phyloP scores from a whole-genome alignment of 768 basidiomycete genomes.

The Boletus pseudopeckii region DNA sequence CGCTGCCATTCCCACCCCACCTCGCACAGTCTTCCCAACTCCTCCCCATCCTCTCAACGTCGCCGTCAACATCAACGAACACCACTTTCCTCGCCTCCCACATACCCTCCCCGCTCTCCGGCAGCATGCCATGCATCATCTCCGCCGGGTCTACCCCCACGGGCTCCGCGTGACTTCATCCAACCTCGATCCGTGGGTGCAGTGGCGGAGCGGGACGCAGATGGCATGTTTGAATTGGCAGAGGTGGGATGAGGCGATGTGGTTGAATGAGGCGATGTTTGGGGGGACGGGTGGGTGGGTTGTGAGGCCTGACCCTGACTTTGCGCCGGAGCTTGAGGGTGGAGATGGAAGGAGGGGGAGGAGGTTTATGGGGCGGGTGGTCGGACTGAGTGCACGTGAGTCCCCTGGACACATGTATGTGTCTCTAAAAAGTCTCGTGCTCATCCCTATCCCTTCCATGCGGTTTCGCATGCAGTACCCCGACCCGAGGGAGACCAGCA shows the following conservation, averaged over 20 bases:
- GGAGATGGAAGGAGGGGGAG: neutral
- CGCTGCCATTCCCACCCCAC: too few species aligned
- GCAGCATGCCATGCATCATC: conserved; percentile 39
- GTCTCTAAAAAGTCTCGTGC: neutral
- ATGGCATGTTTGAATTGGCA: conserved; percentile 63
- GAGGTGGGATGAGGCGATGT: conserved; percentile 53
- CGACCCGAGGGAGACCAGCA: conserved; percentile 36
- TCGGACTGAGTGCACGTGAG: conserved; percentile 46
- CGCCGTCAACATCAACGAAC: conserved; percentile 62
- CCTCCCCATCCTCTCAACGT: conserved; percentile 37
- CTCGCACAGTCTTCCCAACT: conserved; percentile 9
- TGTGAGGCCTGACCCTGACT: conserved; percentile 40
- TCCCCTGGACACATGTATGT: neutral
- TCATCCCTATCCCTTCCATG: neutral
- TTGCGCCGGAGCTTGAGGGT: neutral
- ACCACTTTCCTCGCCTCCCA: conserved; percentile 41
- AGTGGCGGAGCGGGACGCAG: conserved; percentile 58
- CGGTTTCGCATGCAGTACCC: conserved; percentile 36
- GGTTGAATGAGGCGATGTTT: conserved; percentile 63
- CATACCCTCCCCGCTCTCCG: conserved; percentile 36
- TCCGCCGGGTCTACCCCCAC: conserved; percentile 56
- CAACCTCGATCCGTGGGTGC: conserved; percentile 50
- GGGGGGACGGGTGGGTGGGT: conserved; percentile 55
- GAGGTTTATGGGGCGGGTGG: conserved; percentile 33
- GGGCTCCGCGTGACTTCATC: conserved; percentile 54